Conservation (phyloP, 129 eudicot genomes). For the Flaveria sonorensis region DNA sequence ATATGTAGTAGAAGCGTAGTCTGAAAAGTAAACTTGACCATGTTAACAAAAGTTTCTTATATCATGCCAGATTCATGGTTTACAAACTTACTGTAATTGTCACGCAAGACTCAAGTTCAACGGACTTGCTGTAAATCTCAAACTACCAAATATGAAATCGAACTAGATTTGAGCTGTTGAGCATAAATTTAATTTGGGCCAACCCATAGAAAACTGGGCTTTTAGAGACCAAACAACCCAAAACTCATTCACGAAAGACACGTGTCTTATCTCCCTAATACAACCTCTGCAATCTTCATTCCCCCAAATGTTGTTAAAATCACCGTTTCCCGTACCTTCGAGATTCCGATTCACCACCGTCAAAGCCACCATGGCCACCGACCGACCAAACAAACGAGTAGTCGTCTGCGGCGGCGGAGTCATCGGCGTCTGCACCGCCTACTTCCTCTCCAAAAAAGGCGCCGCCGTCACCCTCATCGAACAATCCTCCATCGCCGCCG, state of each 20-base stretch:
- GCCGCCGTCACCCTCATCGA: slow-evolving; percentile 85
- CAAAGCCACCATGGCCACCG: slow-evolving; percentile 45
- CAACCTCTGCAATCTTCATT: slow-evolving; percentile 10
- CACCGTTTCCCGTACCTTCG: slow-evolving; percentile 5
- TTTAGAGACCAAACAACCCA: no score
- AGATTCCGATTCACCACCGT: background rate
- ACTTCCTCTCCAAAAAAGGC: slow-evolving; percentile 76
- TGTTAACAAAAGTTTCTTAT: no score
- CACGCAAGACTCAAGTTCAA: no score
- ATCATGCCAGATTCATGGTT: no score
- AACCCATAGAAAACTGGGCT: background rate
- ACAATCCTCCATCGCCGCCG: slow-evolving; percentile 84
- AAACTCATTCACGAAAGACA: background rate
- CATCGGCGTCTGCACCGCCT: slow-evolving; percentile 96
- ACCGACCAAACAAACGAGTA: slow-evolving; percentile 49
- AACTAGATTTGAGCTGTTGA: no score
- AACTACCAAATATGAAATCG: no score
- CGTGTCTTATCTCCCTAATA: slow-evolving; percentile 30
- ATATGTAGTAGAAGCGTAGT: no score
- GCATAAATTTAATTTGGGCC: background rate
- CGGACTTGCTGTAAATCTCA: no score
- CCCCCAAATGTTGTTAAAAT: background rate
- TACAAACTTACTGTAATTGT: no score
- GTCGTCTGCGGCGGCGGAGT: slow-evolving; percentile 98
- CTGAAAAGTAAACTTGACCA: no score